Evolutionary conservation across 306 rosid genomes (phyloP), one percentile per base, ranked within the genome.

Genomic region (Quercus mongolica): DNA sequence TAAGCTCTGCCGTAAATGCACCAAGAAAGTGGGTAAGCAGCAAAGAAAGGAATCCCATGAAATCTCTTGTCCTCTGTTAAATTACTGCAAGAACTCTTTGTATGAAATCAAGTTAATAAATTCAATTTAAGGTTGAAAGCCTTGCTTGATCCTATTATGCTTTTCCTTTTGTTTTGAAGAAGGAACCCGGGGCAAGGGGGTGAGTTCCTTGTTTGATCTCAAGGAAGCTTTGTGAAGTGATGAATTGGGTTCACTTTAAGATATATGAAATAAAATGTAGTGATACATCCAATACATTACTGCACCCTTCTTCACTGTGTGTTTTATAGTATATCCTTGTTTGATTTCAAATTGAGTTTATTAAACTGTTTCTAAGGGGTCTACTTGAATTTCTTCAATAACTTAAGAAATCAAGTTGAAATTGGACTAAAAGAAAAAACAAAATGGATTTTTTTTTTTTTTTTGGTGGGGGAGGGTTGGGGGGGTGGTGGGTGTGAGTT

Each of bases 1-100:
- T 56, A 92, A 92, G 81, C 84, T 90, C 71, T 92, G 97, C 84
- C 76, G 82, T 51, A 81, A 81, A 85, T 95, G 98, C 80, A 86
- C 83, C 73, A 81, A 88, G 87, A 92, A 85, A 74, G 85, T 69
- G 74, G 85, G 84, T 70, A 76, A 52, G 78, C 83, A 71, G 73
- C 89, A 78, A 62, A 78, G 76, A 61, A 86, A 84, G 80, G 83
- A 82, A 57, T 49, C 81, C 44, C 11, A 75, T n/a, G 86, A 86
- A 69, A 61, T 63, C 58, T 55, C 89, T 7, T 92, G 97, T 56
- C 98, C 96, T 68, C 74, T 95, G 35, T 77, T 91, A 70, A 81
- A 79, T 70, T 80, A 86, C 81, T 69, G 86, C 79, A 73, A 74
- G 69, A 81, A 81, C 23, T 18, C 73, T 68, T 69, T 59, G 69